Conservation (phyloP, 192 early-diverging fungal genomes). For the Backusella psychrophila region DNA sequence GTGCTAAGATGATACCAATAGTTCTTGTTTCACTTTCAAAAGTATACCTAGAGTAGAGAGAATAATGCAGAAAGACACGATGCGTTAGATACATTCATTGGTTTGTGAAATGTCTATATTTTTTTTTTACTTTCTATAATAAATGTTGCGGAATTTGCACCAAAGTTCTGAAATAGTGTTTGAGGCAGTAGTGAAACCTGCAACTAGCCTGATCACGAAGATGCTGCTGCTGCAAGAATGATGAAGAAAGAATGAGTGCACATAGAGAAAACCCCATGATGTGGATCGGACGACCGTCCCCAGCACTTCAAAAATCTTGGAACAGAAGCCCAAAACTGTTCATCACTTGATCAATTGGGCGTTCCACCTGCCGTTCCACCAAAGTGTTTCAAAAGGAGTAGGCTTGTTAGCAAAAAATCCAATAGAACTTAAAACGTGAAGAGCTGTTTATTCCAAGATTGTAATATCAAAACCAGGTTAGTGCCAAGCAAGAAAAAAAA, state of each 20-base stretch:
- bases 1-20: background rate
- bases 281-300: slow-evolving; percentile 83
- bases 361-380: slow-evolving; percentile 58
- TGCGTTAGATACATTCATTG: slow-evolving; percentile 67
- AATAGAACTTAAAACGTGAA: slow-evolving; percentile 65
- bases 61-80: slow-evolving; percentile 26
- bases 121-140: slow-evolving; percentile 37
- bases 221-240: slow-evolving; percentile 16
- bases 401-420: slow-evolving; percentile 47
- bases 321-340: slow-evolving; percentile 71
- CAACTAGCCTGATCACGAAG: slow-evolving; percentile 49
- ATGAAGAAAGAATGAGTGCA: background rate
- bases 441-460: slow-evolving; percentile 71
- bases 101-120: slow-evolving; percentile 65
- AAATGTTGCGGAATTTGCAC: slow-evolving; percentile 76
- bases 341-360: slow-evolving; percentile 79
- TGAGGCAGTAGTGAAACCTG: slow-evolving; percentile 40
- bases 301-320: slow-evolving; percentile 76
- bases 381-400: slow-evolving; percentile 46
- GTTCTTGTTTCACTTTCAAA: background rate
- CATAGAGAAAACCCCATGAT: slow-evolving; percentile 76
- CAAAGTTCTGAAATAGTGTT: slow-evolving; percentile 71
- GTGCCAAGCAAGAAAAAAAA: slow-evolving; percentile 56
- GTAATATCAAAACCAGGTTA: slow-evolving; percentile 55
- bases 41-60: background rate